Base-by-base conservation (phyloP, 805 yeast species). In the Candida ipomoeae region DNA sequence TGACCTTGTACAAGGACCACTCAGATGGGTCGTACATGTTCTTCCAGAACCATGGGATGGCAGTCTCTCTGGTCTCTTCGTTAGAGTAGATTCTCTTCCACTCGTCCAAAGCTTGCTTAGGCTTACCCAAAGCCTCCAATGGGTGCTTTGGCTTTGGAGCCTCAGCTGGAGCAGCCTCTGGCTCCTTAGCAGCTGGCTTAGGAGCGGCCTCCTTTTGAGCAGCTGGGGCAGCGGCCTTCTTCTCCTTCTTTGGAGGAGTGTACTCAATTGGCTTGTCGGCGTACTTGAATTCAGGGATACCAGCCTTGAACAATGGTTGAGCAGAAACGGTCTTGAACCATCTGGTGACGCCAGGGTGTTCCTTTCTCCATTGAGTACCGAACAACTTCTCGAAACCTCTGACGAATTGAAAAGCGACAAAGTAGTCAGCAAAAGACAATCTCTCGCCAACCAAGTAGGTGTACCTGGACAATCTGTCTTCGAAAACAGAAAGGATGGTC, bases 61-160 rank as follows among this genome's bases (percentile, higher is more conserved):
- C 96, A 60, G 74, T 83, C 69, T 83, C 85, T 77, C 97, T 88
- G 69, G 98, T 92, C 66, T 94, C 98, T 77, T 89, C 92, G 82
- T 92, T 94, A 58, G 97, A 90, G 85, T 94, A 92, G 60, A 76
- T 75, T 79, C 97, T 87, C 84, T 94, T 94, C 95, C 97, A 91
- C 74, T 89, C 94, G 68, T 92, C 97, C 57, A 92, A 64, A 55
- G 82, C 74, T 62, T 84, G 75, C 61, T 78, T 75, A 54, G 89
- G 70, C 68, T 81, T 85, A 63, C 94, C 95, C 58, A 92, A 82
- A 53, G 78, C 75, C 70, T 83, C 95, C 70, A 91, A 82, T 67
- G 98, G 97, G 78, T 92, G 98, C 74, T 86, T 87, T 60, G 90
- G 81, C 77, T 87, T 88, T 79, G 86, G 86, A 63, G 76, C 80